phyloP scores from a whole-genome alignment of 805 yeast species.

The Candida berthetii region DNA sequence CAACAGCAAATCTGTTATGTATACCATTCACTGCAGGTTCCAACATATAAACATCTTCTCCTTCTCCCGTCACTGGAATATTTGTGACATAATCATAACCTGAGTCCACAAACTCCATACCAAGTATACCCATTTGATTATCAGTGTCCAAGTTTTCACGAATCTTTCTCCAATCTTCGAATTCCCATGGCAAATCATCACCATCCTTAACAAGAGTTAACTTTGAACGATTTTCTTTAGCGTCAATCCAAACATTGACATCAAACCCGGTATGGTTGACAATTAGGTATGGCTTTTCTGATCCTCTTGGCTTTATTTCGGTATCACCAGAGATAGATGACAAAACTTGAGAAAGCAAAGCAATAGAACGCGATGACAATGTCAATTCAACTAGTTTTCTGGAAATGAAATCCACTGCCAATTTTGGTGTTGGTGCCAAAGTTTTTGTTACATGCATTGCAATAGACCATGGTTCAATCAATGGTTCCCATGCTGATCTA shows the following conservation, averaged over 20 bases:
- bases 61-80: slow-evolving; percentile 73
- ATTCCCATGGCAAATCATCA: slow-evolving; percentile 71
- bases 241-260: slow-evolving; percentile 77
- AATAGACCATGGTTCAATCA: slow-evolving; percentile 83
- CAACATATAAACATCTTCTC: slow-evolving; percentile 70
- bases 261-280: slow-evolving; percentile 81
- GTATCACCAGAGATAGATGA: slow-evolving; percentile 47
- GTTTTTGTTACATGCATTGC: slow-evolving; percentile 59
- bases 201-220: slow-evolving; percentile 37
- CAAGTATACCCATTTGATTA: slow-evolving; percentile 52
- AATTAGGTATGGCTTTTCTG: slow-evolving; percentile 76
- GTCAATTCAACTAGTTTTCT: slow-evolving; percentile 74
- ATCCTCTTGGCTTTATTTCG: slow-evolving; percentile 60
- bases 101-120: slow-evolving; percentile 52
- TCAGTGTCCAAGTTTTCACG: slow-evolving; percentile 76
- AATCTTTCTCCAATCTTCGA: slow-evolving; percentile 87
- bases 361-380: slow-evolving; percentile 75
- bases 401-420: slow-evolving; percentile 67
- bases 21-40: slow-evolving; percentile 55
- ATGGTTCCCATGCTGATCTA: slow-evolving; percentile 91
- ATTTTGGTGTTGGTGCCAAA: slow-evolving; percentile 36
- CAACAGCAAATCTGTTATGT: slow-evolving; percentile 72
- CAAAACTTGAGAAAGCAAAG: slow-evolving; percentile 65
- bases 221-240: slow-evolving; percentile 18
- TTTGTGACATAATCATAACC: slow-evolving; percentile 46